Conservation (phyloP, 1,284 basidiomycete species). For the Amylostereum chailletii region DNA sequence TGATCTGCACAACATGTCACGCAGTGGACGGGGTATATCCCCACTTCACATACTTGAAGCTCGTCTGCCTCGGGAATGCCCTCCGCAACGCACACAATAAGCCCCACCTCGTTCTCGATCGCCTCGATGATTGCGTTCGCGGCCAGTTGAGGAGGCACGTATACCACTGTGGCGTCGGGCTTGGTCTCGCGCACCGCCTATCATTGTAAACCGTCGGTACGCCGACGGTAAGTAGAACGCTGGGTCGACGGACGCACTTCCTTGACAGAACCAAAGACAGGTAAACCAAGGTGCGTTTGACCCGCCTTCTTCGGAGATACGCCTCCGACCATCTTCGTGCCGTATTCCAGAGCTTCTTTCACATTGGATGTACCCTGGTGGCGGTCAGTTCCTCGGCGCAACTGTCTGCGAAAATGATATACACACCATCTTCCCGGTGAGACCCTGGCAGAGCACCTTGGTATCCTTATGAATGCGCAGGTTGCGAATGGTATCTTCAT, state of each 20-base stretch:
- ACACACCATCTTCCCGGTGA: constrained; percentile 94
- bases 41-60: constrained; percentile 57
- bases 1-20: constrained; percentile 45
- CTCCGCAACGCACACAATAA: constrained; percentile 96
- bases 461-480: constrained; percentile 93
- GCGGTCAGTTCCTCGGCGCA: not conserved
- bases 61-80: constrained; percentile 96
- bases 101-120: constrained; percentile 92
- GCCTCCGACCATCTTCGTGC: constrained; percentile 96
- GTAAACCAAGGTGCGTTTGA: constrained; percentile 89
- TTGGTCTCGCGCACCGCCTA: constrained; percentile 78
- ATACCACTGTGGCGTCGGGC: constrained; percentile 91
- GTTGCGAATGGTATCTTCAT: constrained; percentile 89
- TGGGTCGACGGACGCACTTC: constrained; percentile 51
- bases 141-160: constrained; percentile 88
- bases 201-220: not conserved
- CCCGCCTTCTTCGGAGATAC: constrained; percentile 98
- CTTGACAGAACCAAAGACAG: constrained; percentile 88
- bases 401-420: not conserved
- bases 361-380: constrained; percentile 93
- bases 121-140: constrained; percentile 96
- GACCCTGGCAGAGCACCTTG: constrained; percentile 87
- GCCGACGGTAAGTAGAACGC: not conserved
- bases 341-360: constrained; percentile 89
- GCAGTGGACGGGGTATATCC: not conserved